phyloP scores from a whole-genome alignment of 306 rosid species.

The Benincasa hispida region DNA sequence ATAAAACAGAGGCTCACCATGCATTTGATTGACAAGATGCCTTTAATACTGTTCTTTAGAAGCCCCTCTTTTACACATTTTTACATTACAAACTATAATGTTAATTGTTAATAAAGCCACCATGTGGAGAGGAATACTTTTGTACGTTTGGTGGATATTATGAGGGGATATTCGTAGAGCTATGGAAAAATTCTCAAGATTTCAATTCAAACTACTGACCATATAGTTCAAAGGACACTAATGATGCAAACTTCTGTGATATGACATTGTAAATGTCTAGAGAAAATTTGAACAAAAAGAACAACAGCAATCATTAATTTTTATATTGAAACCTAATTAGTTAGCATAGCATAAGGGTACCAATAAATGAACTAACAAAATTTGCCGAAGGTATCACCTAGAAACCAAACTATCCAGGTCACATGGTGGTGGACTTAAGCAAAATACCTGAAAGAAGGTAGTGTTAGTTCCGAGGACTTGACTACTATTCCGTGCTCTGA shows the following conservation, averaged over 20 bases:
- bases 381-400: background rate
- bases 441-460: conserved; percentile 69
- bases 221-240: background rate
- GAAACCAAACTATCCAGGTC: background rate
- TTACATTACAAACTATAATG: background rate
- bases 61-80: background rate
- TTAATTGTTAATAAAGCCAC: background rate
- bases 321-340: background rate
- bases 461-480: conserved; percentile 55
- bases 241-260: background rate
- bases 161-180: background rate
- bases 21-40: background rate
- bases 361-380: background rate
- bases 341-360: background rate
- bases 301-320: background rate
- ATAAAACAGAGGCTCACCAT: background rate
- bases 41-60: background rate
- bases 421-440: background rate
- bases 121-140: background rate
- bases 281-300: background rate
- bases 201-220: background rate
- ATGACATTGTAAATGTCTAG: background rate
- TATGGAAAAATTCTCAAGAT: background rate
- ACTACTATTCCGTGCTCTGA: conserved; percentile 81
- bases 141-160: background rate